Evolutionary conservation across 768 basidiomycete genomes (phyloP).

Genomic region (Gymnopilus junonius): DNA sequence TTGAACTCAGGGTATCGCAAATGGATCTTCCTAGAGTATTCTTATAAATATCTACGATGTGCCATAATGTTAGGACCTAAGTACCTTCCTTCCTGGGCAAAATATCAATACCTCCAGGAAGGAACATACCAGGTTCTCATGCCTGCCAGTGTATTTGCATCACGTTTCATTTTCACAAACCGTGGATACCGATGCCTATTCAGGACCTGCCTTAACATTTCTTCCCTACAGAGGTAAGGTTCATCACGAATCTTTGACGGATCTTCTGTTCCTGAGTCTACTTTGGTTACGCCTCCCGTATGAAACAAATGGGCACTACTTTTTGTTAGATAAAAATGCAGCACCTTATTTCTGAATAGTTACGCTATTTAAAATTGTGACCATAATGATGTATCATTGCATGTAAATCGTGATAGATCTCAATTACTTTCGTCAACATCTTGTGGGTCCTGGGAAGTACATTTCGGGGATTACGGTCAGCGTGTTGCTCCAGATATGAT

Average conservation of each 20-base stretch:
- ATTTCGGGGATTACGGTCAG: constrained; percentile 11
- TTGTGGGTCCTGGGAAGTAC: constrained; percentile 1
- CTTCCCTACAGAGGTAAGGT: not conserved
- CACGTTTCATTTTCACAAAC: not conserved
- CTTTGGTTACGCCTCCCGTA: not conserved
- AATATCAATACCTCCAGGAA: not conserved
- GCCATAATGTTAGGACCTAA: not conserved
- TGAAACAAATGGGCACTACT: not conserved
- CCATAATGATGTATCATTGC: too few species aligned
- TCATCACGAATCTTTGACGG: not conserved
- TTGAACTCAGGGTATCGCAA: not conserved
- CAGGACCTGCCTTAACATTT: too few species aligned
- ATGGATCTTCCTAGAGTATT: not conserved
- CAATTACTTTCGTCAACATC: not conserved
- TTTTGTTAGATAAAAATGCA: not conserved
- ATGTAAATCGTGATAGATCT: too few species aligned
- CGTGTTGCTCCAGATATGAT: not conserved
- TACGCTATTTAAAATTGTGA: too few species aligned
- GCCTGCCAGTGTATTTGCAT: too few species aligned
- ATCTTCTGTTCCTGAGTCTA: not conserved
- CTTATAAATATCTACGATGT: not conserved
- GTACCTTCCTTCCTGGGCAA: not conserved
- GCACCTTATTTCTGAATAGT: not conserved
- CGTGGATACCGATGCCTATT: too few species aligned
- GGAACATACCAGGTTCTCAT: too few species aligned